Percentiles rank a stretch among this genome's conserved stretches.
phyloP scores from a whole-genome alignment of 2,329 filamentous ascomycete genomes.

The Claviceps digitariae region DNA sequence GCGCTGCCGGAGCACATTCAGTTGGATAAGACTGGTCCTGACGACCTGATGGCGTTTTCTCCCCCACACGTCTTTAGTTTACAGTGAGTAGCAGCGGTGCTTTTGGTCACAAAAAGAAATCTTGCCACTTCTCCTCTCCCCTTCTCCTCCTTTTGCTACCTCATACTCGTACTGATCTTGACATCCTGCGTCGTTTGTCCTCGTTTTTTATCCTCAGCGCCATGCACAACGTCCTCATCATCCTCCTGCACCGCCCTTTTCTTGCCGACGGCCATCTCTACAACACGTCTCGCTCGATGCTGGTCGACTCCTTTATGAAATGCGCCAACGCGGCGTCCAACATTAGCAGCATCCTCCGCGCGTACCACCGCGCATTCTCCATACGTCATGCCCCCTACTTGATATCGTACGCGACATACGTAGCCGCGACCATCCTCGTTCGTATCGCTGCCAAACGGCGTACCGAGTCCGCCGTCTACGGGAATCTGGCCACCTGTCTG shows the following conservation, averaged over 20 bases:
- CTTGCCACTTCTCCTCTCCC: too few species aligned
- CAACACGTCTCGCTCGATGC: conserved; percentile 24
- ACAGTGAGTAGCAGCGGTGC: conserved; percentile 16
- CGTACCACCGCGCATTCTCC: conserved; percentile 31
- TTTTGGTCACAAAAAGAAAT: too few species aligned
- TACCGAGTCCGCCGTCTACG: conserved; percentile 24
- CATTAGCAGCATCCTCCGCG: conserved; percentile 29
- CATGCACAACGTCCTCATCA: conserved; percentile 28
- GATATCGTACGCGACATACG: conserved; percentile 42
- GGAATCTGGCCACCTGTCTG: conserved; percentile 28
- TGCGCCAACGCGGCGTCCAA: conserved; percentile 32
- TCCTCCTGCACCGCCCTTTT: conserved; percentile 40
- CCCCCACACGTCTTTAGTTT: conserved; percentile 32
- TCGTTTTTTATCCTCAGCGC: not conserved
- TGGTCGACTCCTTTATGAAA: conserved; percentile 28
- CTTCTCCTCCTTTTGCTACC: too few species aligned
- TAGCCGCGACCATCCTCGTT: conserved; percentile 37
- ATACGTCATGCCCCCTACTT: conserved; percentile 36
- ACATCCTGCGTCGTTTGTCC: too few species aligned
- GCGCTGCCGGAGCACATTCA: conserved; percentile 28
- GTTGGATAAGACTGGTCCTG: conserved; percentile 19
- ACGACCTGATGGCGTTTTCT: conserved; percentile 11
- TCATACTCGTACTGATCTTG: not conserved
- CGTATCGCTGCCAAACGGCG: conserved; percentile 34
- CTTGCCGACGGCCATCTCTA: conserved; percentile 35